Evolutionary conservation across 495 filamentous ascomycete genomes (phyloP), one percentile per base, ranked within the genome.

Genomic region (Penicillium soppii): DNA sequence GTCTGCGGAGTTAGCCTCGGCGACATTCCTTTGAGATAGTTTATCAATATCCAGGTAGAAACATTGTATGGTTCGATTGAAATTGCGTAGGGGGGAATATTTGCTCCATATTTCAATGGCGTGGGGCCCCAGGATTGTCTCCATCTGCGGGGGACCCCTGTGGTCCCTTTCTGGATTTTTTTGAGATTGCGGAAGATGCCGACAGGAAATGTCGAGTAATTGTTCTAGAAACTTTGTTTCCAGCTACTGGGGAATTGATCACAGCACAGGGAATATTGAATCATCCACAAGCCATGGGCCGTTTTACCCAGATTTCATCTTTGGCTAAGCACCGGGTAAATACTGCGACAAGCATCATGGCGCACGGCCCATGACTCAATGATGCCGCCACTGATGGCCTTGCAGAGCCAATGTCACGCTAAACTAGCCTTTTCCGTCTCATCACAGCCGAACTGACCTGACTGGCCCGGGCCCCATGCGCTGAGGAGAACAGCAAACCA

Each of bases 121-220:
- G 52, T 36, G 52, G 52, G 52, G 52, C 52, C 52, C 50, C 50
- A 27, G 50, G 43, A 25, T 33, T 32, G 23, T 47, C 37, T 30
- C 40, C 35, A 37, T 48, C n/a, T 32, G 29, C 13, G 29, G 29
- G 29, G 29, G 13, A 12, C 29, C 29, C 3, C 10, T 12, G 20
- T 20, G 32, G 43, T 15, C 33, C 17, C 17, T 22, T 29, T 7
- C 8, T 10, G 9, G 41, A 27, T 2, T 16, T 22, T 12, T 39
- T 39, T 43, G 8, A 12, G 13, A 2, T 35, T 35, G 8, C 16
- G 25, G 25, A 21, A 26, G n/a, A 27, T 41, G 17, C 5, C 38
- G 20, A 41, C 22, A n/a, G n/a, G n/a, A n/a, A n/a, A n/a, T n/a
- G n/a, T n/a, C n/a, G n/a, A n/a, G n/a, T n/a, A n/a, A n/a, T n/a